Evolutionary conservation across 179 eudicot species (phyloP), one percentile per base, ranked within the genome.

Genomic region (Spergularia azorica): DNA sequence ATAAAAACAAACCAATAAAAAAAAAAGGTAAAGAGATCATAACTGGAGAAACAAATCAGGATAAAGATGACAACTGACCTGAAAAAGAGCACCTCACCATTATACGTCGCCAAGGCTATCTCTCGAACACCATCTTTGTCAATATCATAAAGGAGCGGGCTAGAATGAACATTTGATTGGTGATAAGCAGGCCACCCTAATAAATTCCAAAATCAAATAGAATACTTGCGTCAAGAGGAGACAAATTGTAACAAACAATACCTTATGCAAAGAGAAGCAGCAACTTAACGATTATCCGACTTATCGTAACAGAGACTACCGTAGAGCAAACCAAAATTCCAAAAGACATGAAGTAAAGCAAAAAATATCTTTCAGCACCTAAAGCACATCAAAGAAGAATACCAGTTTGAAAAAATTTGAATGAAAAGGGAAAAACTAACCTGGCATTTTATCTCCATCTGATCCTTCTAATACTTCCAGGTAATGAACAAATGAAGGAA

Each of bases 141-240:
- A 86, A 96, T 91, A 77, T 96, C 99, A 80, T 88, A 94, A 39
- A 94, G 85, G 51, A 96, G 96, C 73, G 98, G 99, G 85, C 96
- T 96, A 63, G 98, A 82, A 87, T 96, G 99, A 73, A 94, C 94
- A 76, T 90, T 93, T 50, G 99, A 95, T 87, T 96, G 97, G 81
- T 96, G 99, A 87, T 87, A 96, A 84, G 98, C 99, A 77, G 99
- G 99, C 99, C 98, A 96, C 32, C 99, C 99, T 96, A 83, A 80
- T 76, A 74, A 87, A 77, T 83, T 38, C 54, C 21, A 66, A 73
- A 70, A 74, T 36, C 61, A 70, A 61, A 69, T 20, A 70, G 4
- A 63, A 36, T 36, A 48, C 12, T 64, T 38, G 38, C 43, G 65
- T 57, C 43, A 78, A 50, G 20, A 65, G 50, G 52, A 63, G 36